Base-by-base conservation (phyloP, 495 filamentous ascomycete genomes). In the Aspergillus kassunensis region DNA sequence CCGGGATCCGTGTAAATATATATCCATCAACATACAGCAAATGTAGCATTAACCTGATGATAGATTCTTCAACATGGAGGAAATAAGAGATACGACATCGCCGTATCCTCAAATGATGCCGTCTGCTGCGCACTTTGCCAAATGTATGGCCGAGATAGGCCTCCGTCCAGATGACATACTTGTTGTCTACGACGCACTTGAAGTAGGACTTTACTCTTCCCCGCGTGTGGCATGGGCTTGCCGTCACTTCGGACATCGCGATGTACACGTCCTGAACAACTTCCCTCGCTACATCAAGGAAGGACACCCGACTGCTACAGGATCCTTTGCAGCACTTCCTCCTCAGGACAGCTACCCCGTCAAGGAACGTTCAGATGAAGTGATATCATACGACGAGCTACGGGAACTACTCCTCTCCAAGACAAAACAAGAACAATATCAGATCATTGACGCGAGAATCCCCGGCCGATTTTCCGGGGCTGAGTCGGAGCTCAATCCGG, bases 231-330 rank as follows among this genome's bases (percentile, higher is more conserved):
- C 67, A 16, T 70, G 61, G 59, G 64, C 44, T 2, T 70, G 36
- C 25, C 56, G 48, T 3, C 34, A 61, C 31, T 70, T 68, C 34
- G 63, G 67, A 0, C 65, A 66, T 37, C 33, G 21, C 0, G 33
- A 53, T 4, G 65, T 66, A 25, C 61, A 70, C 23, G 63, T 70
- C 1, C 24, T 70, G 57, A 70, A 70, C 24, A 70, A 58, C 25
- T 68, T 70, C n/a, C 56, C 57, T 7, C 44, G 21, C 5, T 70
- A 68, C 13, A 47, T 55, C 1, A 46, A 41, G 4, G 18, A 43
- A 19, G 59, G 62, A 12, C 58, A 44, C 20, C 53, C 53, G 2
- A 29, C 58, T 33, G n/a, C 46, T 29, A 11, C 31, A 3, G 49
- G 30, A 10, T 13, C 40, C 5, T 23, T 34, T 29, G 29, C 21